A percentile compares a stretch with the other conserved stretches of the same genome.
These are phyloP conservation scores for Epichloe elymi DNA, from an alignment of 2,329 filamentous ascomycete species.

Conservation along the genomic window DNA sequence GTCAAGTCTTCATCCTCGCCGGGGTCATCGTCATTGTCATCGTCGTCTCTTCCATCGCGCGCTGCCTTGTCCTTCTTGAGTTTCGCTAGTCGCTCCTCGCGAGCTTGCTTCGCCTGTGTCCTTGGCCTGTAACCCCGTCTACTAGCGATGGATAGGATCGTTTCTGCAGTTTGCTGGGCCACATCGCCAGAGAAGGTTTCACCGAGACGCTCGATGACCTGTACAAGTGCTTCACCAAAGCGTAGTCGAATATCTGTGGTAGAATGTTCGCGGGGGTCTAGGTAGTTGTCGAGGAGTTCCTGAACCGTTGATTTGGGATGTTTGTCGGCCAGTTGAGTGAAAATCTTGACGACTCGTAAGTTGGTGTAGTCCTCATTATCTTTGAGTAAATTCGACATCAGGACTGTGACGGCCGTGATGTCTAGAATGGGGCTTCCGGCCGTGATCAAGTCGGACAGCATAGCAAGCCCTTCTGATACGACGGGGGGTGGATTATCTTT, in stretches of 20 bases:
- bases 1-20: constrained; percentile 26
- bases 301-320: constrained; percentile 49
- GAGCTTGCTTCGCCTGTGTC: constrained; percentile 41
- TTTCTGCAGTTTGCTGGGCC: constrained; percentile 39
- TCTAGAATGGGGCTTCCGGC: constrained; percentile 46
- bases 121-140: constrained; percentile 48
- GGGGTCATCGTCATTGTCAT: constrained; percentile 27
- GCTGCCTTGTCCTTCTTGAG: constrained; percentile 29
- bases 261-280: constrained; percentile 47
- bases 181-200: constrained; percentile 40
- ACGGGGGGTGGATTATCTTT: constrained; percentile 54
- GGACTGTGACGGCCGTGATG: constrained; percentile 48
- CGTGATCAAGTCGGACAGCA: constrained; percentile 44
- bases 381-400: constrained; percentile 50
- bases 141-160: constrained; percentile 49
- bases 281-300: constrained; percentile 54
- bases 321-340: constrained; percentile 45
- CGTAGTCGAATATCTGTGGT: constrained; percentile 51
- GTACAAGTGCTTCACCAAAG: constrained; percentile 54
- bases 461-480: constrained; percentile 49
- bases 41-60: constrained; percentile 24
- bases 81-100: constrained; percentile 34
- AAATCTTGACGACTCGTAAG: constrained; percentile 51
- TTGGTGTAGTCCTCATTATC: constrained; percentile 62
- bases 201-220: constrained; percentile 48